Evolutionary conservation across 306 rosid genomes (phyloP).

Genomic region (Lupinus albus): DNA sequence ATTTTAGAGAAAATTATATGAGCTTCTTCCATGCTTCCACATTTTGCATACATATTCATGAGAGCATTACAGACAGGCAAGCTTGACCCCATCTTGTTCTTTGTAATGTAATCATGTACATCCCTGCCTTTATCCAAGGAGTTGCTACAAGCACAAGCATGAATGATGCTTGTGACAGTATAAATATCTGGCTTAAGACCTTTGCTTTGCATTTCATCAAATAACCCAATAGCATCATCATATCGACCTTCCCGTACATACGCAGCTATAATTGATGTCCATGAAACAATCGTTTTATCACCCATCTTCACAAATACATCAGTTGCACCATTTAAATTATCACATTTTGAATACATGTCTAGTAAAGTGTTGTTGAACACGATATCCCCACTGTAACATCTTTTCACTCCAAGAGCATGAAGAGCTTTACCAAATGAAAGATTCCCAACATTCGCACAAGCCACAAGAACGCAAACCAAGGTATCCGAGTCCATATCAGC

Average conservation of each 20-base stretch:
- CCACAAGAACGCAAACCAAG: constrained; percentile 60
- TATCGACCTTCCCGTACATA: constrained; percentile 63
- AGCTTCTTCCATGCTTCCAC: constrained; percentile 81
- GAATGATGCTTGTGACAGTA: constrained; percentile 61
- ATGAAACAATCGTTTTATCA: constrained; percentile 66
- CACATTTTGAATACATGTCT: constrained; percentile 81
- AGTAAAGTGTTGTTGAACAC: constrained; percentile 64
- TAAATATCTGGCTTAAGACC: constrained; percentile 57
- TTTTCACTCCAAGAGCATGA: constrained; percentile 61
- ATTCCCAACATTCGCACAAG: constrained; percentile 60
- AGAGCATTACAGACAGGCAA: constrained; percentile 72
- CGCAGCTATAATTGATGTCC: constrained; percentile 79
- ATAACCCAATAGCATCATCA: constrained; percentile 54
- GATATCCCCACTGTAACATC: constrained; percentile 46
- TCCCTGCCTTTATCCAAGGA: constrained; percentile 59
- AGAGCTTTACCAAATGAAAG: constrained; percentile 59
- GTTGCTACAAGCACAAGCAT: constrained; percentile 65
- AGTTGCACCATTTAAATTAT: constrained; percentile 54
- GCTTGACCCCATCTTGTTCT: constrained; percentile 52
- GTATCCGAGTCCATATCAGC: constrained; percentile 67
- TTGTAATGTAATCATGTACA: constrained; percentile 57
- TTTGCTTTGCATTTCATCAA: constrained; percentile 58
- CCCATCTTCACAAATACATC: constrained; percentile 62
- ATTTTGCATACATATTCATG: constrained; percentile 83
- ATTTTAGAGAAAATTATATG: constrained; percentile 54